These are phyloP conservation scores for Tulasnella sp. DNA, from an alignment of 768 basidiomycete genomes.

Conservation along the genomic window DNA sequence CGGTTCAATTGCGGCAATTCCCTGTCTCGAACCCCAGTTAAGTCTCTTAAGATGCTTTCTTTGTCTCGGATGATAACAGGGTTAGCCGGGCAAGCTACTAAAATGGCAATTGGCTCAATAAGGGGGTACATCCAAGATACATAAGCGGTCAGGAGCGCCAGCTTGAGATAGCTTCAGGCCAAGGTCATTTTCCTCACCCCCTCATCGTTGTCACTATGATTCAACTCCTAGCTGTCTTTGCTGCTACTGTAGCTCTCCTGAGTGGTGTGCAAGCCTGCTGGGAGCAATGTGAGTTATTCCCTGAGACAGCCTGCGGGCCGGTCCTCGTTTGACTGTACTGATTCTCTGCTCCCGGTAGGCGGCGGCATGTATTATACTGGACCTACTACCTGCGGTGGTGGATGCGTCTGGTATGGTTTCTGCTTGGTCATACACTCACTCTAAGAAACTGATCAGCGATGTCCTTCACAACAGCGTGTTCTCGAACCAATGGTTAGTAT, in stretches of 20 bases:
- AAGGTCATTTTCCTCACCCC: neutral
- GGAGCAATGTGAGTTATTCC: slow-evolving; percentile 1
- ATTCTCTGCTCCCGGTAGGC: slow-evolving; percentile 18
- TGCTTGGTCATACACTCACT: neutral
- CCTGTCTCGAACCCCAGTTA: too few relatives aligned
- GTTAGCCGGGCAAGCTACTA: too few relatives aligned
- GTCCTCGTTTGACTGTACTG: too few relatives aligned
- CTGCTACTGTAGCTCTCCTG: neutral
- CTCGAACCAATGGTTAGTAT: neutral
- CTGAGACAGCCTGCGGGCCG: too few relatives aligned
- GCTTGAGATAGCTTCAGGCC: too few relatives aligned
- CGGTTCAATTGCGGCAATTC: too few relatives aligned
- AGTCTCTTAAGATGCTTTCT: too few relatives aligned
- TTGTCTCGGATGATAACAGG: too few relatives aligned
- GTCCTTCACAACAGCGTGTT: neutral
- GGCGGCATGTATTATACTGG: slow-evolving; percentile 45
- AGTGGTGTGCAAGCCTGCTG: neutral
- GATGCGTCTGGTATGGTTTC: slow-evolving; percentile 36
- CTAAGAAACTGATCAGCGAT: neutral
- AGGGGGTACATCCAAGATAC: too few relatives aligned
- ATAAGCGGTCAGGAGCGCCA: too few relatives aligned
- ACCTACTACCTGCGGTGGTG: slow-evolving; percentile 44
- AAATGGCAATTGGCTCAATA: too few relatives aligned
- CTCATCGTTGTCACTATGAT: neutral
- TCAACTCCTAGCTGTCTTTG: neutral